Base-by-base conservation (phyloP, 1,139 yeast species). In the Yamadazyma epiphylla region DNA sequence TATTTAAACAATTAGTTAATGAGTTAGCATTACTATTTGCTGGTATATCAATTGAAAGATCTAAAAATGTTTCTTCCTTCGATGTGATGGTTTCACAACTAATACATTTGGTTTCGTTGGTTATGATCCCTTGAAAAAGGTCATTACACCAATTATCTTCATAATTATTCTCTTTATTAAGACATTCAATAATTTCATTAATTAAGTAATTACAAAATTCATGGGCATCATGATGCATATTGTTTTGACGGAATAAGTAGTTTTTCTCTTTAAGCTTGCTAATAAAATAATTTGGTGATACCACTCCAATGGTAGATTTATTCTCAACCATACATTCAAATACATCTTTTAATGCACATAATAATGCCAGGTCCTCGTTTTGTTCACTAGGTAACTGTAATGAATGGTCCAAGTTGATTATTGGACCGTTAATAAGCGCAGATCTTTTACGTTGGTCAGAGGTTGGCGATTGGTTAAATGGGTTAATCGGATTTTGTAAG, bases 181-280 rank as follows among this genome's bases (percentile, higher is more conserved):
- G 57, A 22, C 74, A 69, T 43, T 91, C 98, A 35, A 88, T 77
- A 19, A 86, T 75, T 42, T 80, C 85, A 55, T 91, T 91, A 31
- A 91, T 67, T 42, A 89, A 57, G 49, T 86, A 89, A 54, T 89
- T 89, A 51, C 88, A 72, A 55, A 91, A 91, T 55, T 91, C 98
- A 57, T 91, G 98, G 3, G 98, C 96, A 64, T 91, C 98, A 52
- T 91, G 98, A 55, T 91, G 98, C 95, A 89, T 88, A 38, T 68
- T 68, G 31, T 84, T 80, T 37, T 88, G 84, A 39, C 95, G 69
- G 53, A 91, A 91, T 43, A 91, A 63, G 45, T 79, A 84, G 53
- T 91, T 91, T 46, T 86, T 88, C 34, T 75, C 76, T 53, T 88
- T 88, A 32, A 89, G 64, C 31, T 81, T 80, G 28, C 78, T 80